A percentile compares a stretch with the other conserved stretches of the same genome.
Conservation (phyloP, 768 basidiomycete genomes). For the Hericium rajendrae region DNA sequence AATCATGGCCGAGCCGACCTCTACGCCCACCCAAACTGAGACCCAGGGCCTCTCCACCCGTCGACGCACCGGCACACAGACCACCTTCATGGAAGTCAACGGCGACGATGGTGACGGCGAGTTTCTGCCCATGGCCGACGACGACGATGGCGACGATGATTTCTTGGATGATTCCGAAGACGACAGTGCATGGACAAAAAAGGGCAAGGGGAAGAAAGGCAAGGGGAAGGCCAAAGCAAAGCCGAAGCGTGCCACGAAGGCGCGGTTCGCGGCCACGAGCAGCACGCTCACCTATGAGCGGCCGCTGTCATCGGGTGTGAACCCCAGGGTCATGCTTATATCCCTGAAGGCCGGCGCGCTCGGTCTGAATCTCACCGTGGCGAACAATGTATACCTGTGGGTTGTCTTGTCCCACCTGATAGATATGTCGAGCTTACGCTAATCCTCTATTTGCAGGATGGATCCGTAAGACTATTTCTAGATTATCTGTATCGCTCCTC, state of each 20-base stretch:
- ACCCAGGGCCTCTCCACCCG: conserved; percentile 1
- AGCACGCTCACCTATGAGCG: neutral
- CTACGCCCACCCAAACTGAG: conserved; percentile 6
- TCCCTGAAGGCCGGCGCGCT: conserved; percentile 80
- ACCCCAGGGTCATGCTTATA: conserved; percentile 77
- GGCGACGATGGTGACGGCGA: conserved; percentile 23
- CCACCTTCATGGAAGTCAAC: conserved; percentile 5
- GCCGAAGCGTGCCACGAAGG: conserved; percentile 20
- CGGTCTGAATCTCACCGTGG: conserved; percentile 81
- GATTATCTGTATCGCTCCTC: neutral
- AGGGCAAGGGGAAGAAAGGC: conserved; percentile 15
- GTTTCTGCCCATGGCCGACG: conserved; percentile 20
- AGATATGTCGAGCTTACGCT: conserved; percentile 3
- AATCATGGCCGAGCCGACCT: conserved; percentile 2
- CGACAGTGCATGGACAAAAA: neutral
- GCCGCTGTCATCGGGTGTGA: conserved; percentile 22
- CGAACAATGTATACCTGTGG: conserved; percentile 79
- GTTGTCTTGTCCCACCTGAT: conserved; percentile 17
- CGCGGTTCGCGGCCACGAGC: neutral
- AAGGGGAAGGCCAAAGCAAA: conserved; percentile 14
- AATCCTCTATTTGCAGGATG: conserved; percentile 40
- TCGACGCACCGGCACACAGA: neutral
- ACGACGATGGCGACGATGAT: conserved; percentile 17
- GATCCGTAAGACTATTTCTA: conserved; percentile 56
- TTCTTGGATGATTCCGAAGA: neutral